Base-by-base conservation (phyloP, 192 early-diverging fungal species). In the Linnemannia schmuckeri region DNA sequence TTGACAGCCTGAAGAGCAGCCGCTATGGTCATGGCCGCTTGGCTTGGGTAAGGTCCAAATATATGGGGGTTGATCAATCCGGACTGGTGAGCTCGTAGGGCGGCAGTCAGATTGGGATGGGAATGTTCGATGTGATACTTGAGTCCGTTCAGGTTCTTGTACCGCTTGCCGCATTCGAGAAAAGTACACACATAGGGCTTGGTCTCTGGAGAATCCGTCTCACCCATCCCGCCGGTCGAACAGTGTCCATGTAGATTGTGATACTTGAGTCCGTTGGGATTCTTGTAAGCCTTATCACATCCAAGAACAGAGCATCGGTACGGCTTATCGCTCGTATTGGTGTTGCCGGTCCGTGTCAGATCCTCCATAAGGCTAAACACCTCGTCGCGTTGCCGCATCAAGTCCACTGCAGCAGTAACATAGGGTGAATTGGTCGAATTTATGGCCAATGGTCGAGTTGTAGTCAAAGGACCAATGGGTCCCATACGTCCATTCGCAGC, bases 241-340 rank as follows among this genome's bases (percentile, higher is more conserved):
- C 95, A 96, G 87, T 99, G 98, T 27, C 97, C 97, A 85, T 99
- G 98, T 76, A 96, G 92, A 79, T 98, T 96, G 87, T 99, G 98
- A 91, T 99, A 99, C 88, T 99, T 99, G 72, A 99, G 92, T 13
- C 98, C 98, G 74, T 98, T 98, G 33, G 98, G 97, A 89, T 99
- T 99, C 91, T 99, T 99, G 92, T 99, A 99, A 6, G 97, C 94
- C 90, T 99, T 99, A 76, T 93, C 94, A 90, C 98, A 99, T 12
- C 97, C 97, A 12, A 88, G 85, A 8, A 97, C 90, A 33, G 96
- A 91, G 88, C 98, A 99, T 75, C 95, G 94, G 90, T 98, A 98
- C 37, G 96, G 97, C 80, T 98, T 96, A 78, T 82, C 61, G 71
- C 96, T 94, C 35, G 57, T 78, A 6, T 70, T 72, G 55, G 24